Percentiles rank a stretch among this genome's conserved stretches.
These are phyloP conservation scores for Triglochin maritima DNA, from an alignment of 106 monocot genomes.

Conservation along the genomic window DNA sequence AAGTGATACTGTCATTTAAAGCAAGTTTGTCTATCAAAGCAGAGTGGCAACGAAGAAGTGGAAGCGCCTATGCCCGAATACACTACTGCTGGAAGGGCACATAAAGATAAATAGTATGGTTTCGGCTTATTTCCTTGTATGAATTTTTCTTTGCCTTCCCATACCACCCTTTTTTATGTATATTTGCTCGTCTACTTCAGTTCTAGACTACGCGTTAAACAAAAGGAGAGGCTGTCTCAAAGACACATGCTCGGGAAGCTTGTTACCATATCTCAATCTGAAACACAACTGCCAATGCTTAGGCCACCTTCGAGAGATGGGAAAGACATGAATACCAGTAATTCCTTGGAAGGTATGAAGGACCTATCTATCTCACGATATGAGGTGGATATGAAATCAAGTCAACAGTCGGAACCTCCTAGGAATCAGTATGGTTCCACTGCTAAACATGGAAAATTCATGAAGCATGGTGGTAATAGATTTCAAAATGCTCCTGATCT, in stretches of 20 bases:
- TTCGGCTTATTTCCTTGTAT: slow-evolving; percentile 1
- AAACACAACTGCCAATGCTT: slow-evolving; percentile 11
- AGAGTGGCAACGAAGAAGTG: slow-evolving; percentile 79
- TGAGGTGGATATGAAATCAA: slow-evolving; percentile 19
- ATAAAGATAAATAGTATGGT: slow-evolving; percentile 88
- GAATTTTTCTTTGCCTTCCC: slow-evolving; percentile 9
- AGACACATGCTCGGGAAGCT: slow-evolving; percentile 25
- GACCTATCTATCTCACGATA: slow-evolving; percentile 17
- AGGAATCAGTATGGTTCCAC: slow-evolving; percentile 14
- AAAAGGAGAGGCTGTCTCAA: slow-evolving; percentile 69
- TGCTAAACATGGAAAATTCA: slow-evolving; percentile 20
- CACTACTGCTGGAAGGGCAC: slow-evolving; percentile 72
- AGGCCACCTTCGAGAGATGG: slow-evolving; percentile 8
- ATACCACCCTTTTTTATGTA: not conserved
- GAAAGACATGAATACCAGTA: slow-evolving; percentile 9
- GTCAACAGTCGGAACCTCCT: slow-evolving; percentile 19
- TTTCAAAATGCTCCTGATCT: slow-evolving; percentile 27
- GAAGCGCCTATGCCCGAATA: slow-evolving; percentile 58
- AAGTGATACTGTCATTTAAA: too few species aligned
- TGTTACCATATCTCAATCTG: slow-evolving; percentile 4
- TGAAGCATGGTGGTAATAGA: slow-evolving; percentile 30
- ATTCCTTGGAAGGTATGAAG: slow-evolving; percentile 10
- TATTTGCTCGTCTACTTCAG: slow-evolving; percentile 24
- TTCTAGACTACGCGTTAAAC: slow-evolving; percentile 73
- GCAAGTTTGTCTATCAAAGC: slow-evolving; percentile 7